phyloP scores from a whole-genome alignment of 257 asterid genomes.

The Echites panduratus region DNA sequence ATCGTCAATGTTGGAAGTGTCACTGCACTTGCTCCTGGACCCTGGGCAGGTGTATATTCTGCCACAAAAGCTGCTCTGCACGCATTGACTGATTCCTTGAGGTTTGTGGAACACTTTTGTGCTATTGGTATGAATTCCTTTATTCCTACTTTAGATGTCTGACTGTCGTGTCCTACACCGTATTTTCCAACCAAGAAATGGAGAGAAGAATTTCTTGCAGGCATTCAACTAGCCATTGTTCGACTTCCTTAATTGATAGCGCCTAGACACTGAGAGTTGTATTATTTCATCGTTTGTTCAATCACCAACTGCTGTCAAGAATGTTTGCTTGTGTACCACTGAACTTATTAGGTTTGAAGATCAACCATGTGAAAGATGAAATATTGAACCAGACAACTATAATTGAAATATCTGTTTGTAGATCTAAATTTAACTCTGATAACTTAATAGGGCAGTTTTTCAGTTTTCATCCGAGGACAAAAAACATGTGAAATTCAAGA shows the following conservation, averaged over 20 bases:
- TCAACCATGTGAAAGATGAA: background rate
- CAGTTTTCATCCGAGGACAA: background rate
- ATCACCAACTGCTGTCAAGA: background rate
- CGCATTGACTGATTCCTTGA: slow-evolving; percentile 62
- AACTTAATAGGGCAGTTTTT: background rate
- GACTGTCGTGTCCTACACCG: background rate
- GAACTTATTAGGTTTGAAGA: background rate
- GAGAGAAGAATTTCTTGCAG: background rate
- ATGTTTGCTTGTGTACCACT: background rate
- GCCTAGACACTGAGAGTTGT: background rate
- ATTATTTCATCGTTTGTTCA: background rate
- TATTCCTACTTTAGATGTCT: background rate
- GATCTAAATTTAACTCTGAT: background rate
- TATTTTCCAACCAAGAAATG: background rate
- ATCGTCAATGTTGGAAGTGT: slow-evolving; percentile 86
- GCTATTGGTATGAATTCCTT: background rate
- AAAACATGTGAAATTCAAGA: background rate
- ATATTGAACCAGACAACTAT: background rate
- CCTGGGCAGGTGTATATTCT: slow-evolving; percentile 82
- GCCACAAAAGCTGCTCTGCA: slow-evolving; percentile 93
- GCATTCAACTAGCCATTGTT: background rate
- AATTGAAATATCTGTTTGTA: background rate
- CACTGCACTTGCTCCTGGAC: slow-evolving; percentile 62
- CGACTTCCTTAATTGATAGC: background rate
- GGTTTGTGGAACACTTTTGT: slow-evolving; percentile 32